Evolutionary conservation across 345 rosid species (phyloP).

Genomic region (Combretum micranthum): DNA sequence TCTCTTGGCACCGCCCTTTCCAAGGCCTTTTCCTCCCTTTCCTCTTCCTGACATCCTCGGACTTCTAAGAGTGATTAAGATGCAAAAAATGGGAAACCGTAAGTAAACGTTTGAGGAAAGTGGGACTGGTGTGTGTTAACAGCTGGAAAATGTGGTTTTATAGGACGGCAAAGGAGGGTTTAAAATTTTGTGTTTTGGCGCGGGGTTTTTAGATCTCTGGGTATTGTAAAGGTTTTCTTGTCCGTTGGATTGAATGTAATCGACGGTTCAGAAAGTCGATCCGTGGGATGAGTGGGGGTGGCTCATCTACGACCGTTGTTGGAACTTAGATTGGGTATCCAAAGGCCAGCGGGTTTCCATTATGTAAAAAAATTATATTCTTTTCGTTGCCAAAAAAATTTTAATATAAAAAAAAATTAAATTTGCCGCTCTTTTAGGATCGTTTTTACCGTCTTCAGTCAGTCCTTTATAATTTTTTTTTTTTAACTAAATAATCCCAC

Average conservation of each 20-base stretch:
- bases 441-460: no score
- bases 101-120: not conserved
- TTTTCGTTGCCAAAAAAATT: no score
- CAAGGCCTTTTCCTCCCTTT: conserved; percentile 36
- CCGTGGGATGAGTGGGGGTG: not conserved
- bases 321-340: no score
- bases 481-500: no score
- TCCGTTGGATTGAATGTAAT: conserved; percentile 7
- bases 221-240: not conserved
- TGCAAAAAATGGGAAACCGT: no score
- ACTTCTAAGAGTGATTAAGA: not conserved
- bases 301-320: conserved; percentile 4
- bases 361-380: no score
- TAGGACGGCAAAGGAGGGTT: conserved; percentile 1
- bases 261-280: conserved; percentile 2
- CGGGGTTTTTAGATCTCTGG: not conserved
- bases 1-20: conserved; percentile 39
- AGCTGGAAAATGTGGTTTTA: not conserved
- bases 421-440: no score
- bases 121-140: not conserved
- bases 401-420: no score
- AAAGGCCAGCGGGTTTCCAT: no score
- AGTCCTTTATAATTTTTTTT: no score
- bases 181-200: not conserved
- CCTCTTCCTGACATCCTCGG: conserved; percentile 30